These are phyloP conservation scores for Chenopodium quinoa DNA, from an alignment of 148 eudicot genomes.

Conservation along the genomic window DNA sequence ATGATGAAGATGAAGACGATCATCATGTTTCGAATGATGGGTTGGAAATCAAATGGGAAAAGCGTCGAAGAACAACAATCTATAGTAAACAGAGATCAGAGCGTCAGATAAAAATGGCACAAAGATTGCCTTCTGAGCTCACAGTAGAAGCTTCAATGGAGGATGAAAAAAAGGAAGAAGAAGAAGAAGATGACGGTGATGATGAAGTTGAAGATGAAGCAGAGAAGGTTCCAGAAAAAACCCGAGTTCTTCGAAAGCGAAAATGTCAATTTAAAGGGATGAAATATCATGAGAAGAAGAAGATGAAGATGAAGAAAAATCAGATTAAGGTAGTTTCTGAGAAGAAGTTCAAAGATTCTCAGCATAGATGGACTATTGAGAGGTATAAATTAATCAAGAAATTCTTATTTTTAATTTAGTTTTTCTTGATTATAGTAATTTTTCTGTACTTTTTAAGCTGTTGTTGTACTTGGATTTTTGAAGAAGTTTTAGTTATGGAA, in stretches of 20 bases:
- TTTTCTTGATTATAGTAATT: background rate
- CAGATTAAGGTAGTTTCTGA: slow-evolving; percentile 14
- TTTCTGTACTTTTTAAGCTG: background rate
- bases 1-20: slow-evolving; percentile 10
- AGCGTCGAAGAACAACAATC: slow-evolving; percentile 46
- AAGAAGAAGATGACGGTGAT: slow-evolving; percentile 16
- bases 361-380: slow-evolving; percentile 71
- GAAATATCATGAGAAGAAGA: slow-evolving; percentile 31
- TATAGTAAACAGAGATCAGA: slow-evolving; percentile 24
- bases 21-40: slow-evolving; percentile 25
- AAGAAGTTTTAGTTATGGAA: background rate
- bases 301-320: slow-evolving; percentile 26
- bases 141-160: slow-evolving; percentile 22
- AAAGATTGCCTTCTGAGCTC: background rate
- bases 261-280: slow-evolving; percentile 28
- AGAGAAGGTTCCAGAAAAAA: slow-evolving; percentile 2
- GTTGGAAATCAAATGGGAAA: slow-evolving; percentile 47
- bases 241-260: slow-evolving; percentile 21
- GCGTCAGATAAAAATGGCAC: background rate
- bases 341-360: slow-evolving; percentile 41
- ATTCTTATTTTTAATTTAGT: background rate
- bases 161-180: slow-evolving; percentile 20
- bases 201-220: slow-evolving; percentile 23
- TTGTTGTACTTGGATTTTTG: slow-evolving; percentile 21
- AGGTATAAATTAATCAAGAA: slow-evolving; percentile 37